These are phyloP conservation scores for Fragaria ananassa DNA, from an alignment of 306 rosid species.

Conservation along the genomic window DNA sequence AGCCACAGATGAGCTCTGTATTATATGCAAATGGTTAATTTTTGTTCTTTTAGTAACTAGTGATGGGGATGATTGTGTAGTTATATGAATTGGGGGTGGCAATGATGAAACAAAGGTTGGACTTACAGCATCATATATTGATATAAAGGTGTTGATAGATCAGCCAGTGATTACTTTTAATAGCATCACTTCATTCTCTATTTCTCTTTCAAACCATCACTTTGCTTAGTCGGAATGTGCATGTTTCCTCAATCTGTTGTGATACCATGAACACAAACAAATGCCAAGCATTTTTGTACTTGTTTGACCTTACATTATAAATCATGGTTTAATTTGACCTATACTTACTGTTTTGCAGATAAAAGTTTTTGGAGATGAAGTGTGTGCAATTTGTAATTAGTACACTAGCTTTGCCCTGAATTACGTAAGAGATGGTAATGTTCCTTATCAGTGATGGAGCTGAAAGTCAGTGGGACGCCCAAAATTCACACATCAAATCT, in stretches of 20 bases:
- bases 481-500: neutral
- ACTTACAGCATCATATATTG: neutral
- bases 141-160: neutral
- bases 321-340: constrained; percentile 1
- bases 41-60: neutral
- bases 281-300: neutral
- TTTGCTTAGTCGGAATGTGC: neutral
- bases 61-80: constrained; percentile 1
- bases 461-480: constrained; percentile 39
- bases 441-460: constrained; percentile 54
- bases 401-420: constrained; percentile 63
- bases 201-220: neutral
- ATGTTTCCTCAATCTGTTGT: neutral
- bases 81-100: constrained; percentile 29
- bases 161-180: neutral
- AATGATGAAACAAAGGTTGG: constrained; percentile 40
- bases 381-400: constrained; percentile 41
- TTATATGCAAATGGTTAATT: neutral
- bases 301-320: neutral
- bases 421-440: constrained; percentile 35
- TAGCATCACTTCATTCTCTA: neutral
- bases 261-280: neutral
- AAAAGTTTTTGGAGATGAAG: constrained; percentile 26
- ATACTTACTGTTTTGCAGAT: constrained; percentile 38
- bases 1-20: constrained; percentile 39